A percentile compares a stretch with the other conserved stretches of the same genome.
Evolutionary conservation across 140 eudicot genomes (phyloP).

Genomic region (Flaveria floridana): DNA sequence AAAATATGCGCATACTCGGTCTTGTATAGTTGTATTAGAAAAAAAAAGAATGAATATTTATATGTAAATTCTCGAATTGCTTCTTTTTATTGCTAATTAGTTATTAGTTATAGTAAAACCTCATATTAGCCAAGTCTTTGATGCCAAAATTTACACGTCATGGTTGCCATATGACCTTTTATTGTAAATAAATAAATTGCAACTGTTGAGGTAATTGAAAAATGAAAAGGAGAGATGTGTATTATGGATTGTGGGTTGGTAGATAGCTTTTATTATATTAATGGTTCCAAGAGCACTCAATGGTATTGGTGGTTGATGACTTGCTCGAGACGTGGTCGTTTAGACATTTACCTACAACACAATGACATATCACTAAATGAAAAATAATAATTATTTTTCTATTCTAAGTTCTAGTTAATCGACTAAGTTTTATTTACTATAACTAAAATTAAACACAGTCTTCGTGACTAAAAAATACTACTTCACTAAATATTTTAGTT

Average conservation of each 20-base stretch:
- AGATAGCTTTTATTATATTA: background rate
- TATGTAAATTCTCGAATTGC: background rate
- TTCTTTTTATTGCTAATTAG: background rate
- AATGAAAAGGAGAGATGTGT: background rate
- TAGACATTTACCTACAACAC: slow-evolving; percentile 21
- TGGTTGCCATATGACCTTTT: background rate
- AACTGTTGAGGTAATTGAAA: background rate
- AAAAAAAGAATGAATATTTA: no score
- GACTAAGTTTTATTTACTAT: no score
- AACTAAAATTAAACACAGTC: no score
- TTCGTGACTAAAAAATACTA: no score
- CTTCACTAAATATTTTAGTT: no score
- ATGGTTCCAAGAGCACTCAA: background rate
- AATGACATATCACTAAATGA: slow-evolving; percentile 5
- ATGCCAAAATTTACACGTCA: no score
- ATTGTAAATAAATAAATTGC: background rate
- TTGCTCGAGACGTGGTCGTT: slow-evolving; percentile 9
- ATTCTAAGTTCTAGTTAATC: no score
- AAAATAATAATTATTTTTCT: background rate
- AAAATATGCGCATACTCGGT: no score
- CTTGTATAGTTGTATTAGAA: background rate
- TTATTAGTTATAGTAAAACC: background rate
- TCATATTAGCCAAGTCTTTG: background rate
- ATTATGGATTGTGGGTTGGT: slow-evolving; percentile 12
- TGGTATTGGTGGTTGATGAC: background rate